Evolutionary conservation across 2,329 filamentous ascomycete genomes (phyloP).

Genomic region (Blumeriella jaapii): DNA sequence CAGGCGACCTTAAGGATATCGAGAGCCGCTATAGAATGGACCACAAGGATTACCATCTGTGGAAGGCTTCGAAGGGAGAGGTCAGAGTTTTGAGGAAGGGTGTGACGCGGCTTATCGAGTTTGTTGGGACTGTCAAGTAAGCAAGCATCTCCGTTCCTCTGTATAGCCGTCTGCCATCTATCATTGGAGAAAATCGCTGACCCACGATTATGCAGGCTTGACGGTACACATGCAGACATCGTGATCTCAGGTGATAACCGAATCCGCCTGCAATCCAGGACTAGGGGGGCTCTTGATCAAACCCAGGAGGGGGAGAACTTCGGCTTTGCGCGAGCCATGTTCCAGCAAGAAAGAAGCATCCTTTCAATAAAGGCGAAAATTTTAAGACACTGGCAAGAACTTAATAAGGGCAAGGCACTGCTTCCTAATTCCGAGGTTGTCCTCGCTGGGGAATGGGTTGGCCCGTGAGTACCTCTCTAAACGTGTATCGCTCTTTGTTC

Average conservation of each 20-base stretch:
- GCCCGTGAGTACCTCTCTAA: conserved; percentile 3
- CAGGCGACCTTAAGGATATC: conserved; percentile 6
- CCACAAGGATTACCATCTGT: background rate
- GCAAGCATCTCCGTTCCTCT: no score
- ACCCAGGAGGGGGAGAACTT: conserved; percentile 10
- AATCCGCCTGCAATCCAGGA: conserved; percentile 16
- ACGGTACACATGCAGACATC: conserved; percentile 19
- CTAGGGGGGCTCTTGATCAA: conserved; percentile 4
- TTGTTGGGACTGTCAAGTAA: conserved; percentile 16
- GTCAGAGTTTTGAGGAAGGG: conserved; percentile 1
- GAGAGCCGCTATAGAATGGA: conserved; percentile 5
- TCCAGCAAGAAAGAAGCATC: conserved; percentile 4
- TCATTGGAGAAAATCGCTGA: background rate
- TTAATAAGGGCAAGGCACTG: conserved; percentile 8
- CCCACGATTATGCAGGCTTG: conserved; percentile 5
- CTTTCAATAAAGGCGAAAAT: conserved; percentile 6
- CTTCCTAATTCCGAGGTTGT: conserved; percentile 12
- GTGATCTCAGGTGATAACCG: conserved; percentile 11
- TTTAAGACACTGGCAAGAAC: conserved; percentile 3
- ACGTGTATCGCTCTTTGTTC: background rate
- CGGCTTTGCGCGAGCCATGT: conserved; percentile 7
- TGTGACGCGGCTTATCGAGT: conserved; percentile 1
- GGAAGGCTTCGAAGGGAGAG: no score
- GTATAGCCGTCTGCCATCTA: no score
- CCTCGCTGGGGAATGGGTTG: conserved; percentile 21